Base-by-base conservation (phyloP, 345 rosid genomes). In the Gossypium raimondii region DNA sequence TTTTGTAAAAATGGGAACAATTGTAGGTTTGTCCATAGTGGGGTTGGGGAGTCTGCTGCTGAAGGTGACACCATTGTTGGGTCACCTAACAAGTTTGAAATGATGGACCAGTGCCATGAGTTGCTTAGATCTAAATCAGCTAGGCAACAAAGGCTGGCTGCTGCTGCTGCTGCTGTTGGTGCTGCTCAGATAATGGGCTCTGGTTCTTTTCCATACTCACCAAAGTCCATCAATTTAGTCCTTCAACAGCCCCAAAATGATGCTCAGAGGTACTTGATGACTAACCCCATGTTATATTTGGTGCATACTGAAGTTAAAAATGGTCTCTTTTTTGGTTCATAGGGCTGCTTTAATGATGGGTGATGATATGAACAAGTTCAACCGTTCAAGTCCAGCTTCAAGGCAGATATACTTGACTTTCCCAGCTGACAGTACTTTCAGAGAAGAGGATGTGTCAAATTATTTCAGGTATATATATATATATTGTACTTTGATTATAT, bases 321-420 rank as follows among this genome's bases (percentile, higher is more conserved):
- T 34, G 27, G 1, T 57, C 20, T 62, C 38, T 14, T 22, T 58
- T 24, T 60, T 47, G 44, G 22, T 52, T 47, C 9, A 45, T 17
- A 63, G 68, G 67, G 76, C 69, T 60, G 50, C 92, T 72, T 81
- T 90, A 82, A 78, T 90, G 85, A 73, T 85, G 84, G 88, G 87
- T 50, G 98, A 92, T 61, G 97, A 91, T 24, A 68, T 86, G 59
- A 90, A 84, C 78, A 93, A 87, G 70, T 80, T 85, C 56, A 88
- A 89, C 69, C 82, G 95, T 77, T 89, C 92, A 64, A 87, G 94
- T 72, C 96, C 98, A 1, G 97, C 98, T 34, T 92, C 98, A 0
- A 89, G 97, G 76, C 98, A 93, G 89, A 93, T 93, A 84, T 93
- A 93, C 82, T 81, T 93, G 81, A 93, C 97, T 81, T 93, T 93